Percentiles rank a stretch among this genome's conserved stretches.
These are phyloP conservation scores for Trametes villosa DNA, from an alignment of 768 basidiomycete species.

Conservation along the genomic window DNA sequence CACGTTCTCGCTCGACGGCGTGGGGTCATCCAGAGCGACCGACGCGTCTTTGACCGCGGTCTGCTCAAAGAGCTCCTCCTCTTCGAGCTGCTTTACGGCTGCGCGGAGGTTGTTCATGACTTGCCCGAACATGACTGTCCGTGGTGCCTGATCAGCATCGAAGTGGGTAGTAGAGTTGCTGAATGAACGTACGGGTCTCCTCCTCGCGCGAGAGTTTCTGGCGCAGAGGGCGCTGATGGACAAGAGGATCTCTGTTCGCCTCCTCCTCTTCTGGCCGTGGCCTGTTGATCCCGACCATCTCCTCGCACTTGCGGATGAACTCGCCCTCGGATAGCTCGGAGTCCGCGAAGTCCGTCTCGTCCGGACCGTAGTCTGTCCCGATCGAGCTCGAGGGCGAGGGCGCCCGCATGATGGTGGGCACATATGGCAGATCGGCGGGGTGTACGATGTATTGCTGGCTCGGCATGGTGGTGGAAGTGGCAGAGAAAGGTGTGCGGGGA, in stretches of 20 bases:
- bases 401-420: conserved; percentile 49
- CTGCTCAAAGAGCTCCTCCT: conserved; percentile 49
- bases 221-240: conserved; percentile 38
- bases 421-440: conserved; percentile 40
- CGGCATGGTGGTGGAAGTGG: conserved; percentile 12
- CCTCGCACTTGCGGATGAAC: conserved; percentile 42
- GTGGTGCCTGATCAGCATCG: conserved; percentile 4
- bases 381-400: conserved; percentile 53
- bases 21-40: conserved; percentile 38
- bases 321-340: conserved; percentile 41
- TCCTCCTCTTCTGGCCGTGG: conserved; percentile 44
- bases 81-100: conserved; percentile 45
- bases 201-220: conserved; percentile 36
- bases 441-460: conserved; percentile 29
- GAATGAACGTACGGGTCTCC: conserved; percentile 41
- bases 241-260: conserved; percentile 35
- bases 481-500: background rate
- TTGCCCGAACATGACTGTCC: conserved; percentile 33
- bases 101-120: conserved; percentile 44
- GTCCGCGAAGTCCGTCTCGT: conserved; percentile 50
- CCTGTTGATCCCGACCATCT: conserved; percentile 39
- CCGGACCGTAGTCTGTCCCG: conserved; percentile 50
- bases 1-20: conserved; percentile 42
- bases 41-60: conserved; percentile 41
- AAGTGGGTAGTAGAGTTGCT: background rate